These are phyloP conservation scores for Dictyostelium brefeldianum DNA, from an alignment of 78 protist species.

Conservation along the genomic window DNA sequence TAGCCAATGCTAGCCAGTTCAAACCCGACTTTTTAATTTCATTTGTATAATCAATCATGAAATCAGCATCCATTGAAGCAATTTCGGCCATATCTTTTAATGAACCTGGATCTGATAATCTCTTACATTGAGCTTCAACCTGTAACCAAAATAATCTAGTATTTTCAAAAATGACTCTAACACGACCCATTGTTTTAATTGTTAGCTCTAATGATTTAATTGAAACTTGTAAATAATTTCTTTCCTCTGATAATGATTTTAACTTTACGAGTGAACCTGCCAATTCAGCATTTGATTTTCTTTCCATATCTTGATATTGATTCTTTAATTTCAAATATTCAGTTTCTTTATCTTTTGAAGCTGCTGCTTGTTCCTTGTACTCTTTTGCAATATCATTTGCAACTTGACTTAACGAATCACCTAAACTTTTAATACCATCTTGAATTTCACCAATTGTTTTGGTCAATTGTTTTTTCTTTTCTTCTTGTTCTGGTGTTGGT, in stretches of 20 bases:
- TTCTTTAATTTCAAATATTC: not conserved
- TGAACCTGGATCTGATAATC: not conserved
- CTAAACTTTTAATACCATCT: not conserved
- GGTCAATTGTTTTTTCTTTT: not conserved
- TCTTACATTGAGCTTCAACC: not conserved
- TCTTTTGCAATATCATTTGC: not conserved
- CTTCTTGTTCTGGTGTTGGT: not conserved
- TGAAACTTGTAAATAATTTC: conserved; percentile 4
- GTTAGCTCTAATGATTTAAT: not conserved
- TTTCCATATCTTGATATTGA: conserved; percentile 17
- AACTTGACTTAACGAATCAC: not conserved
- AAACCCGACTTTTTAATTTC: conserved; percentile 3
- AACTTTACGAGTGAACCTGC: not conserved
- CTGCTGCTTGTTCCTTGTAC: not conserved
- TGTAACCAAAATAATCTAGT: conserved; percentile 7
- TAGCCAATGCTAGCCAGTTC: not conserved
- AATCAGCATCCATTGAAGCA: not conserved
- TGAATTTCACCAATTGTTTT: not conserved
- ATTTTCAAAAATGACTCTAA: not conserved
- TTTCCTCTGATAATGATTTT: not conserved
- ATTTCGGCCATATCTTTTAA: not conserved
- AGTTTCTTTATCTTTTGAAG: not conserved
- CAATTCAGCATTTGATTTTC: conserved; percentile 12
- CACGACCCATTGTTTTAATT: conserved; percentile 6
- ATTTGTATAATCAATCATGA: not conserved